These are phyloP conservation scores for Epichloe baconii DNA, from an alignment of 2,329 filamentous ascomycete species.

Conservation along the genomic window DNA sequence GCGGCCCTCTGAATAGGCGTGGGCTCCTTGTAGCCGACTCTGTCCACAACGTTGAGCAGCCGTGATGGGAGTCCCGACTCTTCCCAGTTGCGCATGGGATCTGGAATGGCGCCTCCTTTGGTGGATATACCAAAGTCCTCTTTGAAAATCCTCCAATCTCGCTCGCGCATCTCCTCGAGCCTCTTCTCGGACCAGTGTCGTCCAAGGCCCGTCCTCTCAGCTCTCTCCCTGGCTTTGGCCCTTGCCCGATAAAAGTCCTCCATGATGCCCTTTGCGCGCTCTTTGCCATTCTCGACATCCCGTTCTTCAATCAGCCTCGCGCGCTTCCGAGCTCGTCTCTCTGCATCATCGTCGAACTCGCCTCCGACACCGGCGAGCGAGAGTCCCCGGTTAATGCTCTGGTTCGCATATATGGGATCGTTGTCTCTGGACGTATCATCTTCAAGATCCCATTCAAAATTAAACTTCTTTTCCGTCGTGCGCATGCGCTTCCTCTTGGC, in stretches of 20 bases:
- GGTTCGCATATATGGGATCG: conserved; percentile 57
- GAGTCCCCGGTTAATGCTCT: conserved; percentile 18
- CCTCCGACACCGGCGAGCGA: conserved; percentile 36
- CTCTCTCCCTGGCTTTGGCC: conserved; percentile 55
- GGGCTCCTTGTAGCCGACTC: conserved; percentile 84
- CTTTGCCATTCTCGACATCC: conserved; percentile 62
- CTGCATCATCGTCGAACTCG: conserved; percentile 39
- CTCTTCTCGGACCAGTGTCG: conserved; percentile 95
- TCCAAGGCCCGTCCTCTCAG: conserved; percentile 61
- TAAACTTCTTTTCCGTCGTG: conserved; percentile 94
- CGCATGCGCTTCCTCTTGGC: conserved; percentile 91
- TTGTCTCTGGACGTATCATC: conserved; percentile 65
- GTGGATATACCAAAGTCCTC: conserved; percentile 96
- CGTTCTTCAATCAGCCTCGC: conserved; percentile 59
- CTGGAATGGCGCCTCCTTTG: conserved; percentile 82
- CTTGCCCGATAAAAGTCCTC: conserved; percentile 62
- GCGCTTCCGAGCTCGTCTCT: conserved; percentile 41
- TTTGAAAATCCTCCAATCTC: conserved; percentile 99
- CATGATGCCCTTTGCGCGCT: conserved; percentile 66
- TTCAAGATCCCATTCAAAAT: conserved; percentile 93
- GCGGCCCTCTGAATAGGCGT: conserved; percentile 86
- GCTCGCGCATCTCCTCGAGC: conserved; percentile 84
- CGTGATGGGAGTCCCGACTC: conserved; percentile 70
- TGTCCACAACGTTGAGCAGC: conserved; percentile 67
- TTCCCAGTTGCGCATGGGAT: conserved; percentile 89